Evolutionary conservation across 140 eudicot species (phyloP).

Genomic region (Anethum foeniculum): DNA sequence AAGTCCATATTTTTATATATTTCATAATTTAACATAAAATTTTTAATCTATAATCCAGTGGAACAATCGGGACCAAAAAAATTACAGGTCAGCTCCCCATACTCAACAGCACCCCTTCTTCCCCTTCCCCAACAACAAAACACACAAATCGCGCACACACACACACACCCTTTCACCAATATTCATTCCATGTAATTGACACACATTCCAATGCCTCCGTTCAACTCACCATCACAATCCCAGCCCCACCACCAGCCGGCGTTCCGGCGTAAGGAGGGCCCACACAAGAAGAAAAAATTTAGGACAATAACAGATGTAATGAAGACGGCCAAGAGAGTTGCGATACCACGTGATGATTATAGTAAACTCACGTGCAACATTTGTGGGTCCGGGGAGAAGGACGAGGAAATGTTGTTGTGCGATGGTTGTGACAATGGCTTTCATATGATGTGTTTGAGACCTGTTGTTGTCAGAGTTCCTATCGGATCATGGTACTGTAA

Average conservation of each 20-base stretch:
- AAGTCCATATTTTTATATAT: no score
- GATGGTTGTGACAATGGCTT: constrained; percentile 67
- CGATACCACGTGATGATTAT: constrained; percentile 21
- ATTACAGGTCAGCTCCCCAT: not conserved
- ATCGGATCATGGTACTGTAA: constrained; percentile 69
- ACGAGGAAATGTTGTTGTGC: constrained; percentile 56
- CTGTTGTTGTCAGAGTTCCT: constrained; percentile 73
- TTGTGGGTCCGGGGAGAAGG: constrained; percentile 74
- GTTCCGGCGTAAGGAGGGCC: not conserved
- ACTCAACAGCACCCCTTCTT: not conserved
- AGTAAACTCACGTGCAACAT: constrained; percentile 42
- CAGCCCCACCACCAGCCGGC: not conserved
- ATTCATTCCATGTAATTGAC: no score
- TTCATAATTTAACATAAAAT: no score
- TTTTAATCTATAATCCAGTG: no score
- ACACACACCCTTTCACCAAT: not conserved
- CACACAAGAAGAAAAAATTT: constrained; percentile 23
- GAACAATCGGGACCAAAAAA: no score
- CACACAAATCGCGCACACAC: not conserved
- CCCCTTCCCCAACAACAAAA: not conserved
- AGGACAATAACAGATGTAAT: constrained; percentile 49
- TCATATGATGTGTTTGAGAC: constrained; percentile 73
- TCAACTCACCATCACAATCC: constrained; percentile 7
- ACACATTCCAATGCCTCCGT: not conserved
- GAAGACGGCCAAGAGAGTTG: constrained; percentile 34